A percentile compares a stretch with the other conserved stretches of the same genome.
phyloP scores from a whole-genome alignment of 2,329 filamentous ascomycete genomes.

The Didymosphaeria variabile region DNA sequence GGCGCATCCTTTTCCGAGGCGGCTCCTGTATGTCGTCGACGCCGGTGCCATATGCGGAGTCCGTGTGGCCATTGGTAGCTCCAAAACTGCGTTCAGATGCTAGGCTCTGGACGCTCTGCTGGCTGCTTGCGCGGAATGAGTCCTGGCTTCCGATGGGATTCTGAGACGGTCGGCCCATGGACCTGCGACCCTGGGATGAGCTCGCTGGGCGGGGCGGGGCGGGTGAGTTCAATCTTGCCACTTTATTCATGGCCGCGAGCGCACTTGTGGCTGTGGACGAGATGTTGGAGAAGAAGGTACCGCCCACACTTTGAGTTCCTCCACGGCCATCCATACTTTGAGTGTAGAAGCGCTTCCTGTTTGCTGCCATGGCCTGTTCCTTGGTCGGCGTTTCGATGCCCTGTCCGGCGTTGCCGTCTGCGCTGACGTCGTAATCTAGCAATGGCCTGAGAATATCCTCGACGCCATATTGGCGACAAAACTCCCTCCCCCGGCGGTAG shows the following conservation, averaged over 20 bases:
- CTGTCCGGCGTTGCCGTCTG: conserved; percentile 74
- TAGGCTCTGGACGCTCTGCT: conserved; percentile 78
- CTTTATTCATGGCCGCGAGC: conserved; percentile 93
- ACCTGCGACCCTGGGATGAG: conserved; percentile 71
- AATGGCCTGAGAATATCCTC: conserved; percentile 79
- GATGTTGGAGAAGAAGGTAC: conserved; percentile 97
- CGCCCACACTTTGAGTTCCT: conserved; percentile 70
- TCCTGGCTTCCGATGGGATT: conserved; percentile 70
- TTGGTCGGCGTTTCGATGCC: conserved; percentile 96
- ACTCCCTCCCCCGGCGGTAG: conserved; percentile 89
- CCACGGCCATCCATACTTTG: conserved; percentile 73
- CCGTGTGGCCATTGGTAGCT: conserved; percentile 59
- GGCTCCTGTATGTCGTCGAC: conserved; percentile 71
- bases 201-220: conserved; percentile 68
- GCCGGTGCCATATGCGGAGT: conserved; percentile 73
- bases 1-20: conserved; percentile 77
- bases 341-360: conserved; percentile 89
- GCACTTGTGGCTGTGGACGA: conserved; percentile 92
- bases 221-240: conserved; percentile 87
- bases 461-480: conserved; percentile 81
- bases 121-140: conserved; percentile 76
- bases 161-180: conserved; percentile 76
- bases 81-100: conserved; percentile 78
- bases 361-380: conserved; percentile 96
- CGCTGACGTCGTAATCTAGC: conserved; percentile 81